Base-by-base conservation (phyloP, 805 yeast genomes). In the Maudiozyma turicensis region DNA sequence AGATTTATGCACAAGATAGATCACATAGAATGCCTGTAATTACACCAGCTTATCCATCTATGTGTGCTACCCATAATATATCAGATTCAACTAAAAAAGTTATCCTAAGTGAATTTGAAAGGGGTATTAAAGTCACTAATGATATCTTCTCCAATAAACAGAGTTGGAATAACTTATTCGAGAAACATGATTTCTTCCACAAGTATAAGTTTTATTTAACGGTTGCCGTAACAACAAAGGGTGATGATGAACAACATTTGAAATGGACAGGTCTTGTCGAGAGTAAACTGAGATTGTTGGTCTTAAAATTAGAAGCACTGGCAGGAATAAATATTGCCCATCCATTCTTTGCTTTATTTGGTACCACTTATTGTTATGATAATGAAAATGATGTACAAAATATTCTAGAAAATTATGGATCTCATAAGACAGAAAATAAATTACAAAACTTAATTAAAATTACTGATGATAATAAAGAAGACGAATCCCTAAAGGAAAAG, bases 51-150 rank as follows among this genome's bases (percentile, higher is more conserved):
- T 64, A 64, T 45, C 68, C 68, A n/a, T 90, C 97, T 1, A 93
- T 93, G 99, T 93, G 99, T 69, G 96, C 99, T 0, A 93, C 99
- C 1, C 99, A 93, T 65, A 93, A 93, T 64, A 90, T 93, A 43
- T 83, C 95, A 2, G 79, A 77, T 14, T 88, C 97, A 0, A 91
- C 98, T 0, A 91, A 87, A 65, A 80, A 77, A 57, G 78, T 93
- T 26, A 86, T 93, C 35, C 61, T 88, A 63, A 64, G 72, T n/a
- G 99, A 93, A 65, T 75, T 93, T 56, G 68, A 74, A 50, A 79
- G 96, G 54, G 98, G 95, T 0, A 73, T 76, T 6, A 80, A 76
- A 41, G 72, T 89, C 10, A 79, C 87, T 71, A 80, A 74, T 55
- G 86, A 81, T 29, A 85, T 93, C 47, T 72, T 71, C 49, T 52